Conservation (phyloP, 78 protist genomes). For the Corallochytrium limacisporum region DNA sequence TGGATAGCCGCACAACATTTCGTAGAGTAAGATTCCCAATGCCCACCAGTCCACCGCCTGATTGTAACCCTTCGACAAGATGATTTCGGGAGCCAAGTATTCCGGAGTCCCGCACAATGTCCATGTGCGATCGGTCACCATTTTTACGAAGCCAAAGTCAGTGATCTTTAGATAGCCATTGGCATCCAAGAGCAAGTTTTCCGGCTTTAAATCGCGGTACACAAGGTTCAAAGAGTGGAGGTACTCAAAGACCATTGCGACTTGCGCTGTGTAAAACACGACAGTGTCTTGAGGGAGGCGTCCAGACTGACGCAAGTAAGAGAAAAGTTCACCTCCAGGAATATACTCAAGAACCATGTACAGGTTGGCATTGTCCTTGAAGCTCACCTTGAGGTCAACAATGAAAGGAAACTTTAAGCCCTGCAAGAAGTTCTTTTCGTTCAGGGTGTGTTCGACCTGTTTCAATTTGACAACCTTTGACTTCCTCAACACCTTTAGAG, state of each 20-base stretch:
- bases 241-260: conserved; percentile 18
- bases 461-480: background rate
- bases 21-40: conserved; percentile 23
- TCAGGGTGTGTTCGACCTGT: conserved; percentile 28
- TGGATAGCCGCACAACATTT: conserved; percentile 30
- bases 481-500: conserved; percentile 24
- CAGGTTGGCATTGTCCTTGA: conserved; percentile 29
- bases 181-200: conserved; percentile 78
- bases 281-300: conserved; percentile 6
- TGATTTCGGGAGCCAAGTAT: conserved; percentile 53
- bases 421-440: conserved; percentile 15
- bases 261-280: conserved; percentile 24
- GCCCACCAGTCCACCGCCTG: conserved; percentile 53
- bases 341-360: conserved; percentile 68
- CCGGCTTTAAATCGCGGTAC: conserved; percentile 88
- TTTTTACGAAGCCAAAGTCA: conserved; percentile 92
- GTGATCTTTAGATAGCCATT: conserved; percentile 79
- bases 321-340: conserved; percentile 79
- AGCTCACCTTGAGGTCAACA: background rate
- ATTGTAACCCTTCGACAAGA: background rate
- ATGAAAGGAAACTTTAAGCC: conserved; percentile 15
- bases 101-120: conserved; percentile 29
- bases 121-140: conserved; percentile 7
- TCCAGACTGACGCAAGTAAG: conserved; percentile 19
- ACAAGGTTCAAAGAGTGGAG: conserved; percentile 54